A percentile compares a stretch with the other conserved stretches of the same genome.
These are phyloP conservation scores for Monosporascus sp. DNA, from an alignment of 2,329 filamentous ascomycete genomes.

Conservation along the genomic window DNA sequence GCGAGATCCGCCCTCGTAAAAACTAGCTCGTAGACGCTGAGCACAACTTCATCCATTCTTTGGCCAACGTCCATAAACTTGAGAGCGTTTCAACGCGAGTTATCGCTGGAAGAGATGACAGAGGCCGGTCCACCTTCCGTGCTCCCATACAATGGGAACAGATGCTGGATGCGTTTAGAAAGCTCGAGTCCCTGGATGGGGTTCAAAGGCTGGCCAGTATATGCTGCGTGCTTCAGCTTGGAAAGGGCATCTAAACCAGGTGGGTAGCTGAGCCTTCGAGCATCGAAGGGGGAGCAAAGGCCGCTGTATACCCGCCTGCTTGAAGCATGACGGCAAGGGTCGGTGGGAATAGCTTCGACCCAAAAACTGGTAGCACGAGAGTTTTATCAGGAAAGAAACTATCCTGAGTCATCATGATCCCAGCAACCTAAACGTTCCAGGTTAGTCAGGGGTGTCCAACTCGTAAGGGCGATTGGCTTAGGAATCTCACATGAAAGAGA, in stretches of 20 bases:
- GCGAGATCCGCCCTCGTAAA: too few species aligned
- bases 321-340: slow-evolving; percentile 16
- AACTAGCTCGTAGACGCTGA: too few species aligned
- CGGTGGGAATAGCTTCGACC: slow-evolving; percentile 12
- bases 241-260: slow-evolving; percentile 10
- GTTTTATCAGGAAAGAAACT: slow-evolving; percentile 5
- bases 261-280: slow-evolving; percentile 16
- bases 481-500: slow-evolving; percentile 5
- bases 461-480: background rate
- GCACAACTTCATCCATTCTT: too few species aligned
- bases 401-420: slow-evolving; percentile 6
- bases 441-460: background rate
- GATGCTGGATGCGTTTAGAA: slow-evolving; percentile 11
- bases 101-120: slow-evolving; percentile 13
- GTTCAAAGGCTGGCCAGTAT: slow-evolving; percentile 19
- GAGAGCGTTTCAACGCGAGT: too few species aligned
- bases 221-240: slow-evolving; percentile 16
- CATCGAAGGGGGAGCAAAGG: slow-evolving; percentile 12
- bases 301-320: slow-evolving; percentile 8
- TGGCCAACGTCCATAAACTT: too few species aligned
- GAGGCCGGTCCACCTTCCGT: slow-evolving; percentile 15
- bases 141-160: slow-evolving; percentile 16
- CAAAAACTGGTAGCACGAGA: slow-evolving; percentile 15
- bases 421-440: slow-evolving; percentile 6
- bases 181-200: slow-evolving; percentile 13